These are phyloP conservation scores for Bacidia gigantensis DNA, from an alignment of 495 filamentous ascomycete genomes.

Conservation along the genomic window DNA sequence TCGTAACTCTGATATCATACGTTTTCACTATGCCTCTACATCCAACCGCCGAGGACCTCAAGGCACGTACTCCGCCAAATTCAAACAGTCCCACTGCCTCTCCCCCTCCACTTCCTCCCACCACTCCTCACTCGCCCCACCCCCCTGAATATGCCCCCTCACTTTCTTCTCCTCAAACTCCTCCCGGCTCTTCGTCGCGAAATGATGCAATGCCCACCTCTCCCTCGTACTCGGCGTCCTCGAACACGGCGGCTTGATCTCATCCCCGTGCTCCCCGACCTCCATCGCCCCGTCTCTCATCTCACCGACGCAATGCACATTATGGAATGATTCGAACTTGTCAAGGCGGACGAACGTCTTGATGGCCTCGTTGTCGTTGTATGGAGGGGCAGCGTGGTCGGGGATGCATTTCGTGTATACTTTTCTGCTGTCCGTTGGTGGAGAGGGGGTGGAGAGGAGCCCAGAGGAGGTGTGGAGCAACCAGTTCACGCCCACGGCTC, in stretches of 20 bases:
- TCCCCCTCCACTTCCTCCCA: neutral
- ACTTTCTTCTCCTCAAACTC: conserved; percentile 1
- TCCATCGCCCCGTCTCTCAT: neutral
- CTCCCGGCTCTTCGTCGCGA: conserved; percentile 1
- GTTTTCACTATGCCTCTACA: too few relatives aligned
- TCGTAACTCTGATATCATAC: too few relatives aligned
- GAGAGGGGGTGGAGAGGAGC: neutral
- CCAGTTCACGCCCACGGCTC: conserved; percentile 6
- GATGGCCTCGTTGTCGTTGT: neutral
- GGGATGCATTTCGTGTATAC: conserved; percentile 4
- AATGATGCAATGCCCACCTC: conserved; percentile 8
- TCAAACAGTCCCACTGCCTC: neutral
- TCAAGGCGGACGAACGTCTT: neutral
- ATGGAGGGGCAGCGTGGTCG: neutral
- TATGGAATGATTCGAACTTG: conserved; percentile 2
- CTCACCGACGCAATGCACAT: neutral
- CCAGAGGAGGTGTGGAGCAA: conserved; percentile 6
- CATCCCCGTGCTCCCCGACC: neutral
- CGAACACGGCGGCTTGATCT: neutral
- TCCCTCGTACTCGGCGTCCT: neutral
- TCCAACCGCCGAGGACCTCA: neutral
- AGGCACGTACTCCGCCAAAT: neutral
- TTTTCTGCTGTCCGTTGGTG: neutral
- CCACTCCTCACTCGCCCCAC: conserved; percentile 4
- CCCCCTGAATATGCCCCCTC: conserved; percentile 7